A percentile compares a stretch with the other conserved stretches of the same genome.
Conservation (phyloP, 306 rosid species). For the Lotus japonicus region DNA sequence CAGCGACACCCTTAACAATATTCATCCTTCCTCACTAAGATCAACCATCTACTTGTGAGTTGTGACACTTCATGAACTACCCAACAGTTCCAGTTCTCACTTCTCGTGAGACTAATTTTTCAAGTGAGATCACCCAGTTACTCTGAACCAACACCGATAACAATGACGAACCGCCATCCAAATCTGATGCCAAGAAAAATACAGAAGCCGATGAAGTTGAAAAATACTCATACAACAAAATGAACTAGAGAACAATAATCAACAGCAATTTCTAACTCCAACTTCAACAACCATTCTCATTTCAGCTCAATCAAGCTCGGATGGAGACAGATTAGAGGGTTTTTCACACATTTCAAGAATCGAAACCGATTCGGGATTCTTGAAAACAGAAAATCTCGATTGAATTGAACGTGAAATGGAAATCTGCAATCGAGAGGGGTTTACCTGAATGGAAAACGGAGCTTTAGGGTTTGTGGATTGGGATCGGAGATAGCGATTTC, state of each 20-base stretch:
- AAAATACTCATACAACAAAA: not conserved
- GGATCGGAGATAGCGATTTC: conserved; percentile 43
- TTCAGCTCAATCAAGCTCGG: conserved; percentile 5
- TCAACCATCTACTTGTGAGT: conserved; percentile 11
- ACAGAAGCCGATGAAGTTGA: not conserved
- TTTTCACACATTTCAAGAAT: conserved; percentile 6
- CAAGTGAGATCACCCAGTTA: conserved; percentile 23
- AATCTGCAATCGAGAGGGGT: conserved; percentile 8
- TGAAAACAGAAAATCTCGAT: not conserved
- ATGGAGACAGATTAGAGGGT: not conserved
- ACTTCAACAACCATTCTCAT: conserved; percentile 18
- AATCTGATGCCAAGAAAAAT: not conserved
- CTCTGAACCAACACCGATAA: not conserved
- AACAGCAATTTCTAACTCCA: not conserved
- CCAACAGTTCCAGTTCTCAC: conserved; percentile 37
- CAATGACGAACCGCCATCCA: not conserved
- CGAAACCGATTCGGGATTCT: not conserved
- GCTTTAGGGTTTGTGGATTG: conserved; percentile 39
- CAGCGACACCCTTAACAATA: conserved; percentile 96
- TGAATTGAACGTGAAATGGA: not conserved
- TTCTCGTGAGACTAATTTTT: conserved; percentile 11
- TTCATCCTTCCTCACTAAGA: conserved; percentile 62
- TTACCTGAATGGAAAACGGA: conserved; percentile 39
- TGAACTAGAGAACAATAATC: not conserved
- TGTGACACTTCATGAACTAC: conserved; percentile 31